Conservation (phyloP, 768 basidiomycete species). For the Hericium coralloides region DNA sequence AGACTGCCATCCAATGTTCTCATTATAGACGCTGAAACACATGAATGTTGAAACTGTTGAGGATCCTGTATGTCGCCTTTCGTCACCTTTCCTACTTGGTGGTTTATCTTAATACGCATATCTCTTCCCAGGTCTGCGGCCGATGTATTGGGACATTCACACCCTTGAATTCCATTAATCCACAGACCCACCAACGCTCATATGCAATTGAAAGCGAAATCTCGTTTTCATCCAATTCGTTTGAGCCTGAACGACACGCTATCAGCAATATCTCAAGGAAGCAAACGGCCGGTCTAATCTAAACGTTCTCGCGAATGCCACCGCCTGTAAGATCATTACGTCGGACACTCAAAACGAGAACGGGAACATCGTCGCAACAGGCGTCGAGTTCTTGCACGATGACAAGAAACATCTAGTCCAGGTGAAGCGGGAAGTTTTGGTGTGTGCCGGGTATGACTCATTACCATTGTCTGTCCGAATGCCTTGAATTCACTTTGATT, state of each 20-base stretch:
- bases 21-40: constrained; percentile 1
- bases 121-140: no score
- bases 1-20: background rate
- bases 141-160: background rate
- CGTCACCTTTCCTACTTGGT: background rate
- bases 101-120: background rate
- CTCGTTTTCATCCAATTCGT: background rate
- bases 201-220: background rate
- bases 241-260: background rate
- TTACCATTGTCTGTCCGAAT: background rate
- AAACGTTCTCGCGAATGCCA: constrained; percentile 9
- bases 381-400: constrained; percentile 24
- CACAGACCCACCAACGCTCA: background rate
- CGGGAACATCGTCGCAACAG: constrained; percentile 20
- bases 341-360: constrained; percentile 6
- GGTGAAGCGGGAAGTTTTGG: constrained; percentile 33
- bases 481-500: background rate
- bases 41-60: constrained; percentile 3
- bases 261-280: background rate
- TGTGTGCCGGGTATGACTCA: constrained; percentile 30
- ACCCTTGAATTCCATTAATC: background rate
- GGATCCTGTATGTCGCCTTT: constrained; percentile 3
- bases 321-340: constrained; percentile 7
- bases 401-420: constrained; percentile 21
- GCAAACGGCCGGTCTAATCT: background rate